Evolutionary conservation across 129 eudicot species (phyloP), one percentile per base, ranked within the genome.

Genomic region (Arctium lappa): DNA sequence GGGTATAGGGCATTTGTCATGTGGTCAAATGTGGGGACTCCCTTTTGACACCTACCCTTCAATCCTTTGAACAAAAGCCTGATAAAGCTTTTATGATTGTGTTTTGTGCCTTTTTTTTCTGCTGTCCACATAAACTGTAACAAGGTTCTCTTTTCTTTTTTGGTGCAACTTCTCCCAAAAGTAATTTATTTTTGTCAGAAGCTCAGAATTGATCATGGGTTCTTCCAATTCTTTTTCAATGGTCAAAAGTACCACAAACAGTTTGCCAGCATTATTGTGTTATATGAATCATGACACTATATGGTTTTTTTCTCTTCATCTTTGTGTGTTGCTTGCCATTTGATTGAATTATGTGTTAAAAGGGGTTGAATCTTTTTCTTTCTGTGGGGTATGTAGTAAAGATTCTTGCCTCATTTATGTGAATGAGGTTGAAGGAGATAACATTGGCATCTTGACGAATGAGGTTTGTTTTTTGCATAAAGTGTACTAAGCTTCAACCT

Each of bases 11-110:
- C 82, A 40, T 79, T 8, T 60, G 76, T 69, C 82, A 69, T 42
- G 27, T 79, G 69, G 33, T 42, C 75, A 79, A 79, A 30, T 42
- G 72, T 60, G 37, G 75, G 82, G 65, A 38, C 73, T 1, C 68
- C 29, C 68, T 60, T 18, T n/a, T 60, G 68, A 60, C 29, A 60
- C 68, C 8, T 60, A 60, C 68, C 68, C 27, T 60, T 60, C 68
- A 60, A 16, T 60, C 68, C 22, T 16, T 60, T 60, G 68, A 60
- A 60, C 37, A 29, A 30, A 13, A 65, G 15, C 29, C 73, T 63
- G 48, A 38, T 37, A 78, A 63, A 78, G 81, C 62, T 39, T n/a
- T 38, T 65, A 63, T 65, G 38, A 39, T 73, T 63, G 40, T 66
- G 73, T 22, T 22, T 37, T 27, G 30, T 79, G n/a, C 60, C 22